phyloP scores from a whole-genome alignment of 164 flowering plant genomes.

The Akebia trifoliata region DNA sequence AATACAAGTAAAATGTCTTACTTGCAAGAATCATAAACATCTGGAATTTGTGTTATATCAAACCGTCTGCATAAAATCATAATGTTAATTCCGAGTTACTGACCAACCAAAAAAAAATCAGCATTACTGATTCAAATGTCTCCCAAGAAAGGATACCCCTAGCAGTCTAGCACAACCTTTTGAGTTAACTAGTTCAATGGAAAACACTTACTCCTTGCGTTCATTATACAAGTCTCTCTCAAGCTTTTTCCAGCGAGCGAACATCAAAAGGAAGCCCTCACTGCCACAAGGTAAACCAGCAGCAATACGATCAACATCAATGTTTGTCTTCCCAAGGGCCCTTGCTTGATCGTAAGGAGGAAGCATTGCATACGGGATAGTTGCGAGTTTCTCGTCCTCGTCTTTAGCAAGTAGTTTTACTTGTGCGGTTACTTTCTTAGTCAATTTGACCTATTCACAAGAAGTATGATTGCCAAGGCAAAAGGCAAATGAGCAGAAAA shows the following conservation, averaged over 20 bases:
- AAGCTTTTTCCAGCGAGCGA: conserved; percentile 98
- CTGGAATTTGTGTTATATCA: conserved; percentile 97
- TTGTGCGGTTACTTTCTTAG: conserved; percentile 93
- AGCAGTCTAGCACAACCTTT: background rate
- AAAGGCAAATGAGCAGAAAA: no score
- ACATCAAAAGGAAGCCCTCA: conserved; percentile 98
- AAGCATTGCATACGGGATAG: conserved; percentile 62
- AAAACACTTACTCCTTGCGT: conserved; percentile 72
- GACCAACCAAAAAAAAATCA: no score
- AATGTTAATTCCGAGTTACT: no score
- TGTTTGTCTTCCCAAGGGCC: conserved; percentile 94
- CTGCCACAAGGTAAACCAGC: conserved; percentile 99
- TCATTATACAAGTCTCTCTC: conserved; percentile 95
- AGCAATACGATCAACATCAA: conserved; percentile 91
- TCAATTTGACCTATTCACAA: conserved; percentile 54
- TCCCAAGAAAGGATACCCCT: background rate
- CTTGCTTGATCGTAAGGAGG: conserved; percentile 98
- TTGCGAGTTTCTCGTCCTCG: conserved; percentile 77
- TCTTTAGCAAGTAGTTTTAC: conserved; percentile 81
- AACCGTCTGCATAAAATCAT: conserved; percentile 59
- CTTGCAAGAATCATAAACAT: conserved; percentile 99
- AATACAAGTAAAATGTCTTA: conserved; percentile 47
- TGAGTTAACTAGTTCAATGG: background rate
- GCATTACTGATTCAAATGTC: no score
- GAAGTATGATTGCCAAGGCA: background rate